These are phyloP conservation scores for Penicillium vulpinum DNA, from an alignment of 2,329 filamentous ascomycete species.

Conservation along the genomic window DNA sequence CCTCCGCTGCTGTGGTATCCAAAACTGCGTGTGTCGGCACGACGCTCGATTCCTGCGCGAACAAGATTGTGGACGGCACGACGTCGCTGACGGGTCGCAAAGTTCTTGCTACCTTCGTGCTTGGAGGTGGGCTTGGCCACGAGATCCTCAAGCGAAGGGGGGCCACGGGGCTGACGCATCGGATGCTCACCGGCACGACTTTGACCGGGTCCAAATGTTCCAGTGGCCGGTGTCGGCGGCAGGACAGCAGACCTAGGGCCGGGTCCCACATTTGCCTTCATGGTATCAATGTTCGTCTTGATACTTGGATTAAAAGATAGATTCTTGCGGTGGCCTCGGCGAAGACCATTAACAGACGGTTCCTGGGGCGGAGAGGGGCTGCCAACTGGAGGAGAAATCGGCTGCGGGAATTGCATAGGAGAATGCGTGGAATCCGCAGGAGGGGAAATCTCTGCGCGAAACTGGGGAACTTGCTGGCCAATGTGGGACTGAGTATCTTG, in stretches of 20 bases:
- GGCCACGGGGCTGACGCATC: constrained; percentile 85
- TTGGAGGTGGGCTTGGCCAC: constrained; percentile 85
- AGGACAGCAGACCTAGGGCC: constrained; percentile 78
- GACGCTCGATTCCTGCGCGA: constrained; percentile 82
- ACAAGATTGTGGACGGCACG: constrained; percentile 90
- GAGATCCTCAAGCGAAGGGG: constrained; percentile 88
- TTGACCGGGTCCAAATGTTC: constrained; percentile 89
- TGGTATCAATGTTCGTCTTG: constrained; percentile 47
- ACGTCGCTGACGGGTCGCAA: constrained; percentile 86
- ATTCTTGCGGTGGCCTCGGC: constrained; percentile 89
- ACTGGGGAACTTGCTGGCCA: constrained; percentile 59
- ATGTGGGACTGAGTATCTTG: constrained; percentile 47
- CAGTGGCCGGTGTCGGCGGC: constrained; percentile 76
- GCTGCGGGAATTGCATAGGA: constrained; percentile 62
- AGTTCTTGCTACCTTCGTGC: constrained; percentile 96
- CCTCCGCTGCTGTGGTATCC: constrained; percentile 65
- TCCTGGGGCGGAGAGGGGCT: constrained; percentile 69
- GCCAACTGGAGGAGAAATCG: constrained; percentile 62
- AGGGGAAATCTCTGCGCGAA: constrained; percentile 79
- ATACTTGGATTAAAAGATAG: constrained; percentile 65
- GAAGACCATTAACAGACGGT: constrained; percentile 87
- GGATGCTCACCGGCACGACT: constrained; percentile 93
- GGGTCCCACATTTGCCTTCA: constrained; percentile 54
- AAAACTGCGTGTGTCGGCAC: constrained; percentile 67
- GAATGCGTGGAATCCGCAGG: constrained; percentile 64